Conservation (phyloP, 2,329 filamentous ascomycete genomes). For the Beauveria rudraprayagi region DNA sequence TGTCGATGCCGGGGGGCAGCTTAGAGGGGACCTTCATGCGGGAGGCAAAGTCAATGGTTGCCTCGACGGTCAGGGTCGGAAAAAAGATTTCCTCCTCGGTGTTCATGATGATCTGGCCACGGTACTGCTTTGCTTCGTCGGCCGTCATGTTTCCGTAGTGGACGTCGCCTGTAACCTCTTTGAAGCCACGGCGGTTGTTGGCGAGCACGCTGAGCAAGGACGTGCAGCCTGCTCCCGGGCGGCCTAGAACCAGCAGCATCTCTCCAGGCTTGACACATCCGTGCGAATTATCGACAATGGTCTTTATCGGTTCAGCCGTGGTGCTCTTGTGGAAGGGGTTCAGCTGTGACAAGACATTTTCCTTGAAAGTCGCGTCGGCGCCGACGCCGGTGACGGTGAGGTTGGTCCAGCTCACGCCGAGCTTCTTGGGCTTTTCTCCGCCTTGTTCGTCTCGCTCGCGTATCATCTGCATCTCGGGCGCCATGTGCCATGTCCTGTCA, state of each 20-base stretch:
- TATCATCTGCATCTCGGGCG: no score
- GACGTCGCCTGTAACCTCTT: background rate
- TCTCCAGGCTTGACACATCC: constrained; percentile 57
- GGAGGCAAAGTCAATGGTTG: constrained; percentile 78
- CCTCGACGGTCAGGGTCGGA: constrained; percentile 76
- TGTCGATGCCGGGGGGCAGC: constrained; percentile 38
- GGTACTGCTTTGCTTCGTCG: constrained; percentile 64
- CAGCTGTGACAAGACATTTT: background rate
- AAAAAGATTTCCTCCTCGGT: constrained; percentile 74
- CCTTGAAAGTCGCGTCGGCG: background rate
- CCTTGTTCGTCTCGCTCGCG: background rate
- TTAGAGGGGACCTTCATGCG: constrained; percentile 80
- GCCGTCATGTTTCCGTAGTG: background rate
- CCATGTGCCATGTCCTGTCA: no score
- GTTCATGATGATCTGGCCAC: constrained; percentile 79
- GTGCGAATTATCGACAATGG: background rate
- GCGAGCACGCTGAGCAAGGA: constrained; percentile 62
- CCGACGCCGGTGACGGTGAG: background rate
- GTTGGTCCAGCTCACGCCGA: background rate
- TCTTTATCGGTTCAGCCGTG: no score
- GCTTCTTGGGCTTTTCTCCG: background rate
- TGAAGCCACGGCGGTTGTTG: constrained; percentile 54
- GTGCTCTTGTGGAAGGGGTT: background rate
- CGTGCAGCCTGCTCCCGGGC: constrained; percentile 65
- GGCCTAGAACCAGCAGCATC: constrained; percentile 78